These are phyloP conservation scores for Balansia obtecta DNA, from an alignment of 2,329 filamentous ascomycete genomes.

Conservation along the genomic window DNA sequence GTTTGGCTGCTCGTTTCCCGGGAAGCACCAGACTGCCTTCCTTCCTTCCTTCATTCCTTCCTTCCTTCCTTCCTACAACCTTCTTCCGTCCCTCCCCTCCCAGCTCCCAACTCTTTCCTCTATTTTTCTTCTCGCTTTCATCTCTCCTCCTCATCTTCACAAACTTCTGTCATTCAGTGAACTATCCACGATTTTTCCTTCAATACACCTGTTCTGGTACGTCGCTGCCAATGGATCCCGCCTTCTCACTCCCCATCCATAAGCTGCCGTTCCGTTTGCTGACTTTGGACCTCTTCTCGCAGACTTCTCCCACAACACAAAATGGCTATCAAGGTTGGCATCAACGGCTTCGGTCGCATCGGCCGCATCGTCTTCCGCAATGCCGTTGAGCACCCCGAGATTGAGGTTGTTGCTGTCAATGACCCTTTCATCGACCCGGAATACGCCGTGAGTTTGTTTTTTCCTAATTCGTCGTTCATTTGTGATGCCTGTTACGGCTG, in stretches of 20 bases:
- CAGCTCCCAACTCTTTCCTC: background rate
- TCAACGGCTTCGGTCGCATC: slow-evolving; percentile 99
- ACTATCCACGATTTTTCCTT: slow-evolving; percentile 3
- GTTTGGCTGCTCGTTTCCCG: background rate
- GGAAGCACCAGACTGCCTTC: too few species aligned
- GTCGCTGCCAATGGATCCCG: background rate
- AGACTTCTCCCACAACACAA: slow-evolving; percentile 12
- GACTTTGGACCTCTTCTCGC: slow-evolving; percentile 1
- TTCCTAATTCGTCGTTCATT: slow-evolving; percentile 1
- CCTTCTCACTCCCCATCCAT: too few species aligned
- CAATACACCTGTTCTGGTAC: slow-evolving; percentile 2
- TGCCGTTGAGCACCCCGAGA: slow-evolving; percentile 77
- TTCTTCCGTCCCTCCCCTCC: slow-evolving; percentile 2
- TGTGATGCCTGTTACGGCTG: background rate
- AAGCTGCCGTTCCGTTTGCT: background rate
- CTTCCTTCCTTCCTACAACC: slow-evolving; percentile 4
- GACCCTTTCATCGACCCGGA: slow-evolving; percentile 97
- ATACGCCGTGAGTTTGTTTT: slow-evolving; percentile 70
- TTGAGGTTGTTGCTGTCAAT: slow-evolving; percentile 94
- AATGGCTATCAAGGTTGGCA: slow-evolving; percentile 65
- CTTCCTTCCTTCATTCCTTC: too few species aligned
- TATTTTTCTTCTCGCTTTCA: background rate
- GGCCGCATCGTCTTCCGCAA: slow-evolving; percentile 99
- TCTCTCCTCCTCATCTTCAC: background rate
- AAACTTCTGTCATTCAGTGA: background rate